Evolutionary conservation across 2,329 filamentous ascomycete genomes (phyloP).

Genomic region (Periglandula ipomoeae): DNA sequence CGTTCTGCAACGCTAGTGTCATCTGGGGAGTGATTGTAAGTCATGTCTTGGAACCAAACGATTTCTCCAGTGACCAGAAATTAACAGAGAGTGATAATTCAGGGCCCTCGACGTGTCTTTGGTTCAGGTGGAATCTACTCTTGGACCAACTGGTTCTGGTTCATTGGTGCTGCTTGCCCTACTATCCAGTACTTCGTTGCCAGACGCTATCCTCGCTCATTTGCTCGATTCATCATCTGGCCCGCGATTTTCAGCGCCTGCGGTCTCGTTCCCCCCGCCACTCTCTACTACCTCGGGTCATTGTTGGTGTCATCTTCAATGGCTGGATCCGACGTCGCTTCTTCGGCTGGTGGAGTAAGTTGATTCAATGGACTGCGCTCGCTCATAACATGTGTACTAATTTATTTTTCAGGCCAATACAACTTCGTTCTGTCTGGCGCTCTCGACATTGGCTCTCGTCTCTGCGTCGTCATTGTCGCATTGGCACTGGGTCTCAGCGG

Average conservation of each 20-base stretch:
- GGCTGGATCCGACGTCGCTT: constrained; percentile 37
- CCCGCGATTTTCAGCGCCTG: constrained; percentile 42
- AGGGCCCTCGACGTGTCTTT: constrained; percentile 19
- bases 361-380: not conserved
- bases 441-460: constrained; percentile 44
- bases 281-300: constrained; percentile 44
- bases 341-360: constrained; percentile 45
- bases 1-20: constrained; percentile 49
- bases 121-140: constrained; percentile 27
- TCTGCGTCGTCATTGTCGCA: constrained; percentile 43
- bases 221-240: constrained; percentile 38
- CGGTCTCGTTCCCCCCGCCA: constrained; percentile 41
- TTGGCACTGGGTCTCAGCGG: constrained; percentile 25
- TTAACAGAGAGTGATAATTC: not conserved
- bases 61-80: not conserved
- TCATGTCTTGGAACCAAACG: not conserved
- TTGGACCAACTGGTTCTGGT: constrained; percentile 42
- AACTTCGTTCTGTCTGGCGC: constrained; percentile 50
- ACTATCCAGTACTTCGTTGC: constrained; percentile 37
- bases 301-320: constrained; percentile 46
- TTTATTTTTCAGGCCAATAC: constrained; percentile 24
- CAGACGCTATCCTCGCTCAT: constrained; percentile 22
- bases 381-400: not conserved
- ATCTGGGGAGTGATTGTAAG: constrained; percentile 49
- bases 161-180: constrained; percentile 38